Conservation (phyloP, 2,329 filamentous ascomycete species). For the Neonectria hederae region DNA sequence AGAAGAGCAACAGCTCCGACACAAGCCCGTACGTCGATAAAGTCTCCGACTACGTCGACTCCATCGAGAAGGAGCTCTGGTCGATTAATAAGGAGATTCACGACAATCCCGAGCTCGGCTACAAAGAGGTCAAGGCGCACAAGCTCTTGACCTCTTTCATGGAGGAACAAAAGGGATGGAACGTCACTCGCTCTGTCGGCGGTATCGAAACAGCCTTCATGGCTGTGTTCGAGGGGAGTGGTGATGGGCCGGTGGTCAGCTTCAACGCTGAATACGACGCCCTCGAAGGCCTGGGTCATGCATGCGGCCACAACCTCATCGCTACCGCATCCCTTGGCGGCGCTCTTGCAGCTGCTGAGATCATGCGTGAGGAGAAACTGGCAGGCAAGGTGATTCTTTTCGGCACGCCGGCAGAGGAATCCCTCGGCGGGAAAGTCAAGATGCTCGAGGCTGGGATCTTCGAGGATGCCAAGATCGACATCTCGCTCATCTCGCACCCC, state of each 20-base stretch:
- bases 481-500: constrained; percentile 35
- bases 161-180: constrained; percentile 48
- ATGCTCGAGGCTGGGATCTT: constrained; percentile 34
- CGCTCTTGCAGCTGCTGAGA: constrained; percentile 30
- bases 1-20: constrained; percentile 22
- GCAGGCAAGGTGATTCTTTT: constrained; percentile 33
- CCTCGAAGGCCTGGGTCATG: constrained; percentile 30
- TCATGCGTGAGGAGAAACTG: constrained; percentile 32
- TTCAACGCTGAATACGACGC: constrained; percentile 53
- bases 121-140: constrained; percentile 55
- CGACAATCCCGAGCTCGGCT: constrained; percentile 55
- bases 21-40: constrained; percentile 23
- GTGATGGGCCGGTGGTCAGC: constrained; percentile 50
- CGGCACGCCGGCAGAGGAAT: constrained; percentile 36
- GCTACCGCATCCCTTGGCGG: constrained; percentile 30
- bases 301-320: constrained; percentile 37
- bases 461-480: constrained; percentile 33
- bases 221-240: constrained; percentile 51
- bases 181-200: constrained; percentile 52
- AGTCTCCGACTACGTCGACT: constrained; percentile 32
- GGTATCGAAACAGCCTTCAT: constrained; percentile 56
- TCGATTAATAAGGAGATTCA: constrained; percentile 54
- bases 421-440: constrained; percentile 31
- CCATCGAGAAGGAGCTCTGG: constrained; percentile 32
- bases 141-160: constrained; percentile 51